A percentile compares a stretch with the other conserved stretches of the same genome.
phyloP scores from a whole-genome alignment of 345 rosid genomes.

The Raphanus sativus region DNA sequence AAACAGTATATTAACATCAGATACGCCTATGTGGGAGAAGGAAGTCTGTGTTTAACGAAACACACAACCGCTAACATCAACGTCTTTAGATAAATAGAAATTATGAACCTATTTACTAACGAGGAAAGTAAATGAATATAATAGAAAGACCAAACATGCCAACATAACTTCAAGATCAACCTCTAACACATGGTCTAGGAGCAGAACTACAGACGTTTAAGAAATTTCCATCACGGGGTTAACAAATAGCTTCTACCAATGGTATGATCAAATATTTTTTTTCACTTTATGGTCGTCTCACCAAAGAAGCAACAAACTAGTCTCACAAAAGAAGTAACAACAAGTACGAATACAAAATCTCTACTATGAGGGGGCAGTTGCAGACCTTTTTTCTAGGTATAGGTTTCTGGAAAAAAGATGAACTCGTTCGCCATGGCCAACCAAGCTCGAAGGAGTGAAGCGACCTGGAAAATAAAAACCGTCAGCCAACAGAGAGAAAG shows the following conservation, averaged over 20 bases:
- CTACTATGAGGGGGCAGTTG: slow-evolving; percentile 6
- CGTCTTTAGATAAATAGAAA: not conserved
- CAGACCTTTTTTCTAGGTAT: slow-evolving; percentile 68
- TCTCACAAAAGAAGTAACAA: slow-evolving; percentile 13
- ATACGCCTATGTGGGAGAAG: slow-evolving; percentile 16
- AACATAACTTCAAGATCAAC: slow-evolving; percentile 25
- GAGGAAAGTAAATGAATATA: slow-evolving; percentile 19
- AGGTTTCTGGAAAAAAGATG: slow-evolving; percentile 77
- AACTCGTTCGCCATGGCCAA: slow-evolving; percentile 85
- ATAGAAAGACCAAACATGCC: slow-evolving; percentile 11
- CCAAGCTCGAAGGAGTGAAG: slow-evolving; percentile 84
- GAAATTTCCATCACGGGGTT: slow-evolving; percentile 9
- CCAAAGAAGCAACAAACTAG: not conserved
- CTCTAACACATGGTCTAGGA: slow-evolving; percentile 19
- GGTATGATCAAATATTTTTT: not conserved
- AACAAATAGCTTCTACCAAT: slow-evolving; percentile 2
- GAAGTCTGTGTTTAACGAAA: slow-evolving; percentile 1
- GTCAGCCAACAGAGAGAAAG: slow-evolving; percentile 29
- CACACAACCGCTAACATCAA: not conserved
- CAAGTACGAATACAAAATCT: slow-evolving; percentile 12
- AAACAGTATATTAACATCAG: slow-evolving; percentile 24
- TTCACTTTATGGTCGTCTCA: slow-evolving; percentile 9
- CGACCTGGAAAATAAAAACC: slow-evolving; percentile 58
- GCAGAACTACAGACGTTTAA: not conserved
- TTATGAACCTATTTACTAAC: slow-evolving; percentile 9